Evolutionary conservation across 768 basidiomycete genomes (phyloP), one percentile per base, ranked within the genome.

Genomic region (Boletus edulis): DNA sequence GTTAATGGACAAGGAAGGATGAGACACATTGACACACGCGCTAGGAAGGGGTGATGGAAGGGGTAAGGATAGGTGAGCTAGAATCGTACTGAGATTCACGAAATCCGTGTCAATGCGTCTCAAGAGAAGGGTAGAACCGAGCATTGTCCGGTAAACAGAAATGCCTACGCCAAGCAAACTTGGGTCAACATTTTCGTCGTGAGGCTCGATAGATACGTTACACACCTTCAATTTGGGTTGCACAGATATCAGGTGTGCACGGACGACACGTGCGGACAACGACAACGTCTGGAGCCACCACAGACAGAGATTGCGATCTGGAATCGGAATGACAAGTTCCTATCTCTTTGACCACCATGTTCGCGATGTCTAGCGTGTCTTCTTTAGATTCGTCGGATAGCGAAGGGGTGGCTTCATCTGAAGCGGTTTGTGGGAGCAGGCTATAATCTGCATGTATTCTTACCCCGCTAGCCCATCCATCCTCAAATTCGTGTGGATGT

Each of bases 41-140:
- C 73, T 72, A 14, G 78, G 75, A 44, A 47, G 75, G 57, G 63
- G 70, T 63, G 56, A 74, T 34, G 67, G 39, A 70, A 60, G 43
- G 31, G 58, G 35, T 46, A 65, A 17, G 74, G 76, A 56, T 67
- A 72, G 75, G 65, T 54, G 77, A 64, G 44, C 74, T 73, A 46
- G 79, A 73, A 67, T 76, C 31, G 62, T 61, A 41, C 85, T 79
- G 44, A 89, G 75, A 67, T 90, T 87, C 62, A 90, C 87, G 60
- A 86, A 90, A 63, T 88, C 86, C 34, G 87, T 87, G 71, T 90
- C 88, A 51, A 89, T 83, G 59, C 89, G 84, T 61, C 89, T 83
- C 58, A 89, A 71, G 45, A 90, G 75, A 32, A 78, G 72, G 48
- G 75, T 75, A 9, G 77, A 68, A 39, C 81, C 83, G 11, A 89